phyloP scores from a whole-genome alignment of 768 basidiomycete species.

The Lactifluus volemus region DNA sequence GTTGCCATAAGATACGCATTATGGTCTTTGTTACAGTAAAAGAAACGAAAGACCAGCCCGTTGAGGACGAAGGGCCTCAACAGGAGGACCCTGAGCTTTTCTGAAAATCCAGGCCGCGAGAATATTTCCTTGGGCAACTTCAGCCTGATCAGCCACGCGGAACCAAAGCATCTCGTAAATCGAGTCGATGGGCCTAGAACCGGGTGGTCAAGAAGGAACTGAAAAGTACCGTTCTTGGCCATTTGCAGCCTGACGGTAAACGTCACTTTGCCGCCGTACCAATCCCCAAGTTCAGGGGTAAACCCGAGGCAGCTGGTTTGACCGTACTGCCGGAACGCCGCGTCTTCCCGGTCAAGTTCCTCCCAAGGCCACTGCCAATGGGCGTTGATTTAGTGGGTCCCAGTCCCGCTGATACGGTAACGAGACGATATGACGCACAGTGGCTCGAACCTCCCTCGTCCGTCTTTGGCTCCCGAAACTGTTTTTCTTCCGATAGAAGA shows the following conservation, averaged over 20 bases:
- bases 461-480: background rate
- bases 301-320: constrained; percentile 35
- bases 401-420: constrained; percentile 1
- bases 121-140: constrained; percentile 32
- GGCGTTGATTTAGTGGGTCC: background rate
- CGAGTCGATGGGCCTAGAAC: constrained; percentile 47
- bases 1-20: constrained; percentile 49
- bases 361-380: constrained; percentile 46
- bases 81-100: constrained; percentile 35
- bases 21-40: constrained; percentile 47
- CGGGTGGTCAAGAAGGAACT: constrained; percentile 39
- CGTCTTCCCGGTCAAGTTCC: constrained; percentile 51
- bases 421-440: constrained; percentile 1
- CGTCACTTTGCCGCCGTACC: constrained; percentile 56
- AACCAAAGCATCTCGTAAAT: constrained; percentile 54
- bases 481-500: background rate
- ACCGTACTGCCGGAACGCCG: constrained; percentile 26
- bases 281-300: constrained; percentile 28
- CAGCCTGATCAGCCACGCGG: constrained; percentile 46
- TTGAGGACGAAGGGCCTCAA: constrained; percentile 44
- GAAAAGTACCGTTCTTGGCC: constrained; percentile 22
- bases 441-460: constrained; percentile 2
- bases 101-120: constrained; percentile 22
- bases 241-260: constrained; percentile 37
- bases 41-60: constrained; percentile 48